Evolutionary conservation across 1,284 basidiomycete species (phyloP).

Genomic region (Tylopilus sp.): DNA sequence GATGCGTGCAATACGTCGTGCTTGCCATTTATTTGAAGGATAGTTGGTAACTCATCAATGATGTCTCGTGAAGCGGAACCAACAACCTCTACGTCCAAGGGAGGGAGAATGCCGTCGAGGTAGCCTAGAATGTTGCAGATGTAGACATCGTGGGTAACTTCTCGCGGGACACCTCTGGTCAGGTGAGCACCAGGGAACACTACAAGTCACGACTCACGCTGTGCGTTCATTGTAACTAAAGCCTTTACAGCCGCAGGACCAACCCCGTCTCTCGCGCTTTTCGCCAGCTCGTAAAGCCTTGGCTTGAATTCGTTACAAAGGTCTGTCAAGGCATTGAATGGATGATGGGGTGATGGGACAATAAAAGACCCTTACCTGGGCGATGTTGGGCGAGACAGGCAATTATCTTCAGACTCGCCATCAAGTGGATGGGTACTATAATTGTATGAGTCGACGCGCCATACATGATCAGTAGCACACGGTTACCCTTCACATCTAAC

Average conservation of each 20-base stretch:
- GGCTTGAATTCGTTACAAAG: background rate
- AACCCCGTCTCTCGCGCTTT: background rate
- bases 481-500: conserved; percentile 14
- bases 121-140: conserved; percentile 15
- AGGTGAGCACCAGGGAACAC: background rate
- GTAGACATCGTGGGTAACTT: background rate
- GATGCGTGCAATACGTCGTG: background rate
- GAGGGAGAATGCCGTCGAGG: conserved; percentile 14
- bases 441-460: background rate
- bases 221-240: conserved; percentile 3
- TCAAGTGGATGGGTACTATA: conserved; percentile 11
- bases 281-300: conserved; percentile 4
- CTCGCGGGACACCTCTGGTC: background rate
- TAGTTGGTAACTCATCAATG: background rate
- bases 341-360: background rate
- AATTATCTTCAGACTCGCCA: conserved; percentile 15
- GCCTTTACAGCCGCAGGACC: conserved; percentile 13
- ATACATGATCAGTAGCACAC: background rate
- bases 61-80: background rate
- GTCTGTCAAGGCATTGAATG: background rate
- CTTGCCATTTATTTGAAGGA: conserved; percentile 13
- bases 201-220: conserved; percentile 6
- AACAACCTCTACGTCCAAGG: conserved; percentile 17
- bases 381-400: background rate
- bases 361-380: background rate